Conservation (phyloP, 73 alveolate genomes). For the Uronychia binucleata region DNA sequence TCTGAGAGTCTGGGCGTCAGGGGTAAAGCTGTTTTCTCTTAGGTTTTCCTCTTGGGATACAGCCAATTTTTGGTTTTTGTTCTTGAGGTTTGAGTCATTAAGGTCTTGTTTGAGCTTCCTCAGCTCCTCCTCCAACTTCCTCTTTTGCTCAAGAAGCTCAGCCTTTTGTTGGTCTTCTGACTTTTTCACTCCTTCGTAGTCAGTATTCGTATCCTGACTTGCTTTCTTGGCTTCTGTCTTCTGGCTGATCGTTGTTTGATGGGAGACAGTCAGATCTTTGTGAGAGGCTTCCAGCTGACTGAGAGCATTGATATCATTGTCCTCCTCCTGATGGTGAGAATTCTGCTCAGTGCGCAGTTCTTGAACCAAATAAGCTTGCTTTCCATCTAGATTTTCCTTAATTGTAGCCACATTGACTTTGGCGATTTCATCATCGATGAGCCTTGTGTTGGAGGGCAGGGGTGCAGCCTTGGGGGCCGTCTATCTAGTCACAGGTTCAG, state of each 20-base stretch:
- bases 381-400: not conserved
- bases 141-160: not conserved
- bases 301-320: not conserved
- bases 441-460: not conserved
- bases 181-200: not conserved
- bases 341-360: not conserved
- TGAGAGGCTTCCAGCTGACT: not conserved
- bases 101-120: not conserved
- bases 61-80: not conserved
- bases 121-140: not conserved
- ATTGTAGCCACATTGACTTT: not conserved
- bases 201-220: not conserved
- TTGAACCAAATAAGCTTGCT: not conserved
- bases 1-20: not conserved
- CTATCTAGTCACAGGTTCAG: not conserved
- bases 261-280: not conserved
- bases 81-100: not conserved
- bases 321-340: not conserved
- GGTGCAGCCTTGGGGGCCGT: not conserved
- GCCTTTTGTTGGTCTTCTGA: not conserved
- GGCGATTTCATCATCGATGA: not conserved
- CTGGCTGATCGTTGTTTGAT: not conserved
- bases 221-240: not conserved
- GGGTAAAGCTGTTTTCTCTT: not conserved
- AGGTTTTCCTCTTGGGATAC: slow-evolving; percentile 4